These are phyloP conservation scores for Phytophthora uliginosa DNA, from an alignment of 352 stramenopile species.

Conservation along the genomic window DNA sequence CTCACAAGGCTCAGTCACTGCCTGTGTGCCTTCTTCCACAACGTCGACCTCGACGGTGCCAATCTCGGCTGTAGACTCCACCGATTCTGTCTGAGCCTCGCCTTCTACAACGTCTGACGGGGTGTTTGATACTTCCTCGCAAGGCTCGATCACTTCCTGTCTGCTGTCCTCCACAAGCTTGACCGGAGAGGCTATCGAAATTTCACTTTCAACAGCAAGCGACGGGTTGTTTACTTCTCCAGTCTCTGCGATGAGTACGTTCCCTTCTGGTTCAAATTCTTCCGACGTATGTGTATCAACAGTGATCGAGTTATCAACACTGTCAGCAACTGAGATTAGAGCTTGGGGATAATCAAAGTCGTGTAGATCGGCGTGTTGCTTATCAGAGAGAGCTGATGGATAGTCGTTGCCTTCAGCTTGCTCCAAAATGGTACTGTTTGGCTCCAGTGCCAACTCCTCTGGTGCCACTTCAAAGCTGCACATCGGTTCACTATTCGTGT, in stretches of 20 bases:
- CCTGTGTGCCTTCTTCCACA: not conserved
- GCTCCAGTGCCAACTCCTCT: not conserved
- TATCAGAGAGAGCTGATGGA: not conserved
- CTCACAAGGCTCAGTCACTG: not conserved
- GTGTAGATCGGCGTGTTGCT: not conserved
- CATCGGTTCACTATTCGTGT: not conserved
- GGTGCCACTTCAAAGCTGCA: not conserved
- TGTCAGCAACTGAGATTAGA: not conserved
- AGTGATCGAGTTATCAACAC: not conserved
- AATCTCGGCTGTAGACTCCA: not conserved
- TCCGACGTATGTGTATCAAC: not conserved
- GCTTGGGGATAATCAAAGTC: not conserved
- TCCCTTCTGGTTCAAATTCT: not conserved
- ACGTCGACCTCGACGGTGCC: not conserved
- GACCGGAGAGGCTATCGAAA: not conserved
- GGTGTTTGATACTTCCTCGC: not conserved
- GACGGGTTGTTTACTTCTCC: not conserved
- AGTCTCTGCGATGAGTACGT: not conserved
- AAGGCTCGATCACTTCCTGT: not conserved
- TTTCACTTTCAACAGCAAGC: not conserved
- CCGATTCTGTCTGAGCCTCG: not conserved
- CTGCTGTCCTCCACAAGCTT: not conserved
- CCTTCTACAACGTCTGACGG: not conserved
- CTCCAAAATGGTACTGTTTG: not conserved
- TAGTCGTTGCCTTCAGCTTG: not conserved